These are phyloP conservation scores for Rhizodiscina lignyota DNA, from an alignment of 495 filamentous ascomycete genomes.

Conservation along the genomic window DNA sequence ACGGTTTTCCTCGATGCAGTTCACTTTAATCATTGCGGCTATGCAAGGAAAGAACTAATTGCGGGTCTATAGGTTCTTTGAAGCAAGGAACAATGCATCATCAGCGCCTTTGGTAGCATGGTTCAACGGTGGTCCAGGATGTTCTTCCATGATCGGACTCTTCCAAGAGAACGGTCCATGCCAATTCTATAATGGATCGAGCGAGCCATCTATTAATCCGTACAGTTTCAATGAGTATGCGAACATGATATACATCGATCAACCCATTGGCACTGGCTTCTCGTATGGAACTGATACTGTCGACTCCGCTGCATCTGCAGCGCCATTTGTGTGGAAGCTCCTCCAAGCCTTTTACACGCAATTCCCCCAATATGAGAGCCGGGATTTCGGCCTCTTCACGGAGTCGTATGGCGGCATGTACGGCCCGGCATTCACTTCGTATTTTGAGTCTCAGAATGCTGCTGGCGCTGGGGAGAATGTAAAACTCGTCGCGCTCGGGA, in stretches of 20 bases:
- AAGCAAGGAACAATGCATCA: constrained; percentile 30
- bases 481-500: constrained; percentile 34
- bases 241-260: constrained; percentile 50
- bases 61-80: no score
- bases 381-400: constrained; percentile 37
- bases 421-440: constrained; percentile 33
- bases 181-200: constrained; percentile 34
- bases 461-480: constrained; percentile 31
- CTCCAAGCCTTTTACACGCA: constrained; percentile 37
- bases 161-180: constrained; percentile 51
- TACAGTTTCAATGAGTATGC: constrained; percentile 46
- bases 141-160: constrained; percentile 41
- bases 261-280: constrained; percentile 47
- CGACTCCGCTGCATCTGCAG: constrained; percentile 32
- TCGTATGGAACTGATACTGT: constrained; percentile 40
- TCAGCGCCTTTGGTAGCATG: constrained; percentile 34
- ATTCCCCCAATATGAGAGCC: constrained; percentile 30
- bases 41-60: no score
- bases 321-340: constrained; percentile 36
- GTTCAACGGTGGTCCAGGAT: constrained; percentile 45
- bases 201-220: constrained; percentile 33
- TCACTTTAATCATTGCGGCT: no score
- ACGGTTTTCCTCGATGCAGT: no score
- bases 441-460: constrained; percentile 34
- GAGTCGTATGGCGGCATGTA: constrained; percentile 43